These are phyloP conservation scores for Hagleromyces aurorensis DNA, from an alignment of 805 yeast species.

Conservation along the genomic window DNA sequence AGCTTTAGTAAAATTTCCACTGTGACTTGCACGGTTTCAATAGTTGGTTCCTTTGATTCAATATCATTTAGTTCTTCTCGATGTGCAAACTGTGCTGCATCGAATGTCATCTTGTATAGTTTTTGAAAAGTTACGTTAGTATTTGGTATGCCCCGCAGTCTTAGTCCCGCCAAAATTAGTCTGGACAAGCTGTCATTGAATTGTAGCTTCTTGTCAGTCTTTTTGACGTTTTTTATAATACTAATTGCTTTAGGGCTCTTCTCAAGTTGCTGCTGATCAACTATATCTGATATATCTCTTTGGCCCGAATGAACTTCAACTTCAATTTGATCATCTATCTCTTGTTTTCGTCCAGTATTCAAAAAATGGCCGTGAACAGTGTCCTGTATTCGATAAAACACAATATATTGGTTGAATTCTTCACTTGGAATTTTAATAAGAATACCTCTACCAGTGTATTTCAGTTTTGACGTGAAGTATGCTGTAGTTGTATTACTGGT, in stretches of 20 bases:
- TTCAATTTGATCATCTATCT: constrained; percentile 9
- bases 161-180: constrained; percentile 32
- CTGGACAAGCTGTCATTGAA: constrained; percentile 30
- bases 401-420: constrained; percentile 3
- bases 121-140: constrained; percentile 26
- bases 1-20: constrained; percentile 31
- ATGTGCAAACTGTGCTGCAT: constrained; percentile 34
- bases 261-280: constrained; percentile 16
- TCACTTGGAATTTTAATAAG: constrained; percentile 8
- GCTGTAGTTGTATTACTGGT: constrained; percentile 21
- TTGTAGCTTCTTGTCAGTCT: constrained; percentile 21
- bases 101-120: constrained; percentile 32
- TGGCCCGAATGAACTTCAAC: constrained; percentile 3
- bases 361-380: constrained; percentile 9
- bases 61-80: constrained; percentile 19
- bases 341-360: constrained; percentile 5
- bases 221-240: constrained; percentile 14
- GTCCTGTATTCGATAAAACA: constrained; percentile 4
- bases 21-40: constrained; percentile 30
- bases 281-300: constrained; percentile 14
- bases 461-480: constrained; percentile 24
- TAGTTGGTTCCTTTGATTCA: constrained; percentile 15
- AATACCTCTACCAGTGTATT: constrained; percentile 18
- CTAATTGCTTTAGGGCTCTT: constrained; percentile 11
- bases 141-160: constrained; percentile 30